These are phyloP conservation scores for Scorias spongiosa DNA, from an alignment of 2,329 filamentous ascomycete species.

Conservation along the genomic window DNA sequence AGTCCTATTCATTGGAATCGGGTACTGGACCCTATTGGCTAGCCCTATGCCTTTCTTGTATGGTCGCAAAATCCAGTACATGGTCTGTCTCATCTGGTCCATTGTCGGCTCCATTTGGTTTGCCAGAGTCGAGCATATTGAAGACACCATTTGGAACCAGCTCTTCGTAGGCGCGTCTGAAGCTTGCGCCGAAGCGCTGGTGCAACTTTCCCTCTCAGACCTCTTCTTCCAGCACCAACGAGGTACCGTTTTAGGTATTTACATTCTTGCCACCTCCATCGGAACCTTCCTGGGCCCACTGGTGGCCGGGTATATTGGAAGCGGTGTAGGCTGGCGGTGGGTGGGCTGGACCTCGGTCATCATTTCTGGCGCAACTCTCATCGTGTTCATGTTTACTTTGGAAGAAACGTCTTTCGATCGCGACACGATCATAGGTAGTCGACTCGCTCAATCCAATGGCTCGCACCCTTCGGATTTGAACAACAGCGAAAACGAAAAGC, in stretches of 20 bases:
- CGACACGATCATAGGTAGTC: slow-evolving; percentile 19
- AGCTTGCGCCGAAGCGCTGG: slow-evolving; percentile 40
- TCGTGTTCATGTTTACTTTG: slow-evolving; percentile 36
- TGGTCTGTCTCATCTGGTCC: slow-evolving; percentile 36
- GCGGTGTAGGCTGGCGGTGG: slow-evolving; percentile 37
- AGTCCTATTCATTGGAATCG: slow-evolving; percentile 40
- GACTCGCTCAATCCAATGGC: not conserved
- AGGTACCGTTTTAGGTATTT: slow-evolving; percentile 38
- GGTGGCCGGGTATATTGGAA: slow-evolving; percentile 36
- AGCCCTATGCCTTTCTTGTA: slow-evolving; percentile 40
- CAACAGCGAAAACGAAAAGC: not conserved
- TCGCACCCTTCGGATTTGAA: not conserved
- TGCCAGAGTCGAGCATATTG: slow-evolving; percentile 27
- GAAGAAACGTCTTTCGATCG: slow-evolving; percentile 39
- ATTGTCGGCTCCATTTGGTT: slow-evolving; percentile 41
- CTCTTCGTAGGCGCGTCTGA: slow-evolving; percentile 44
- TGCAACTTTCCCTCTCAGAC: slow-evolving; percentile 42
- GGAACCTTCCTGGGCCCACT: slow-evolving; percentile 42
- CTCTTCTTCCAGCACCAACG: slow-evolving; percentile 44
- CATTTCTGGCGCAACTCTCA: slow-evolving; percentile 31
- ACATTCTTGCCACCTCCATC: slow-evolving; percentile 40
- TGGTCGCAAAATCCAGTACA: slow-evolving; percentile 39
- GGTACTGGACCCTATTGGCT: slow-evolving; percentile 39
- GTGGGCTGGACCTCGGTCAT: slow-evolving; percentile 38
- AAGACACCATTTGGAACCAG: slow-evolving; percentile 40